phyloP scores from a whole-genome alignment of 768 basidiomycete genomes.

The Tricholoma sp. region DNA sequence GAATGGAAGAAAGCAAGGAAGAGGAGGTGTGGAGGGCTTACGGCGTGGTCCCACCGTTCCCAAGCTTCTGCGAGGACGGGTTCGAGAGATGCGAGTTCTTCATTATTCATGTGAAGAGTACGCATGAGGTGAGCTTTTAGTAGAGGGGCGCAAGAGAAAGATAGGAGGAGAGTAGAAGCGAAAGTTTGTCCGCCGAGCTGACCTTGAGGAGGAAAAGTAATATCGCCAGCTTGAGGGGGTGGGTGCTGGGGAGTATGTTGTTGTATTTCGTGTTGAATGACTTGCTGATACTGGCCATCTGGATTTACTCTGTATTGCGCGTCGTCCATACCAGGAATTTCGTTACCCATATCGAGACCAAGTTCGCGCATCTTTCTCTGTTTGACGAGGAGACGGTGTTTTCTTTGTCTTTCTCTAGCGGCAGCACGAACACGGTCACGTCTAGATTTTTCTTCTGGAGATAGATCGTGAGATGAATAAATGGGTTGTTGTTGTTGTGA shows the following conservation, averaged over 20 bases:
- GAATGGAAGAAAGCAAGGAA: conserved; percentile 2
- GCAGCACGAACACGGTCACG: conserved; percentile 70
- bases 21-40: conserved; percentile 26
- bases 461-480: conserved; percentile 26
- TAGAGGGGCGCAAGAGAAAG: conserved; percentile 69
- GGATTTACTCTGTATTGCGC: conserved; percentile 56
- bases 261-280: conserved; percentile 36
- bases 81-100: conserved; percentile 74
- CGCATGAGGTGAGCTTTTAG: conserved; percentile 74
- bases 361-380: conserved; percentile 77
- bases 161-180: conserved; percentile 70
- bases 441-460: conserved; percentile 61
- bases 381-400: conserved; percentile 76
- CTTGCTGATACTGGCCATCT: conserved; percentile 41
- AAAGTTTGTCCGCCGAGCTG: conserved; percentile 69
- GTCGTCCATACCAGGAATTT: conserved; percentile 62
- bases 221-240: conserved; percentile 36
- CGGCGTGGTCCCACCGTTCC: conserved; percentile 84
- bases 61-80: conserved; percentile 80
- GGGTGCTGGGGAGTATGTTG: conserved; percentile 26
- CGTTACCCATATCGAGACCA: conserved; percentile 79
- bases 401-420: conserved; percentile 77
- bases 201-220: conserved; percentile 57
- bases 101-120: conserved; percentile 68
- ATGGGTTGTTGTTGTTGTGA: conserved; percentile 17